These are phyloP conservation scores for Aspergillus aculeatinus DNA, from an alignment of 2,329 filamentous ascomycete species.

Conservation along the genomic window DNA sequence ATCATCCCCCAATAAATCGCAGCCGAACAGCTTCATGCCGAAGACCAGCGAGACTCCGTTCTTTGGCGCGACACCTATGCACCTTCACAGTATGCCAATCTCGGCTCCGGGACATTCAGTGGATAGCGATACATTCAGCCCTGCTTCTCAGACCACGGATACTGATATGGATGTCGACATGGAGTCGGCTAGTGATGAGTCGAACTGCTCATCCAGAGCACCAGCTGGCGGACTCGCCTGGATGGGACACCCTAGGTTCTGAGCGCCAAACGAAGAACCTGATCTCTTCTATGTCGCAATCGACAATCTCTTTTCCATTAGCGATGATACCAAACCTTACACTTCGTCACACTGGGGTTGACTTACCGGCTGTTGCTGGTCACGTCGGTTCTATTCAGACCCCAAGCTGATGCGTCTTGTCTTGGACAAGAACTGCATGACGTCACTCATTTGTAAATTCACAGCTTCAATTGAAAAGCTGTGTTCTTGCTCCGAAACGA, in stretches of 20 bases:
- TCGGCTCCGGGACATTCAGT: slow-evolving; percentile 18
- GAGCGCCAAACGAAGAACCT: background rate
- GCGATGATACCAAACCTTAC: slow-evolving; percentile 2
- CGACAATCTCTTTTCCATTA: background rate
- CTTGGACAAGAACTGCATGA: background rate
- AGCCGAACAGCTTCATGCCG: slow-evolving; percentile 17
- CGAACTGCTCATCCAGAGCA: slow-evolving; percentile 20
- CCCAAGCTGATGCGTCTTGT: background rate
- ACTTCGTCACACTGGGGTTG: background rate
- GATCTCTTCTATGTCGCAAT: background rate
- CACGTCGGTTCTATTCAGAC: slow-evolving; percentile 3
- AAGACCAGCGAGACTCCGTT: slow-evolving; percentile 22
- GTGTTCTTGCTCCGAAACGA: background rate
- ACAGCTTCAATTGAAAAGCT: background rate
- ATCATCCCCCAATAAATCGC: slow-evolving; percentile 16
- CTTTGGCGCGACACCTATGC: slow-evolving; percentile 19
- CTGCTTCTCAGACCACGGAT: slow-evolving; percentile 19
- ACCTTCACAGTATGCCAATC: slow-evolving; percentile 20
- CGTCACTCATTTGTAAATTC: background rate
- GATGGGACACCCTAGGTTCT: slow-evolving; percentile 25
- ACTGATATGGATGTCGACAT: slow-evolving; percentile 34
- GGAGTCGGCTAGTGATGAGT: slow-evolving; percentile 28
- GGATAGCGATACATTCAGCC: slow-evolving; percentile 25
- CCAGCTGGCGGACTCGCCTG: slow-evolving; percentile 33
- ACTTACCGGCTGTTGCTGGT: slow-evolving; percentile 3